Conservation (phyloP, 2,329 filamentous ascomycete species). For the Pestalotiopsis sp. region DNA sequence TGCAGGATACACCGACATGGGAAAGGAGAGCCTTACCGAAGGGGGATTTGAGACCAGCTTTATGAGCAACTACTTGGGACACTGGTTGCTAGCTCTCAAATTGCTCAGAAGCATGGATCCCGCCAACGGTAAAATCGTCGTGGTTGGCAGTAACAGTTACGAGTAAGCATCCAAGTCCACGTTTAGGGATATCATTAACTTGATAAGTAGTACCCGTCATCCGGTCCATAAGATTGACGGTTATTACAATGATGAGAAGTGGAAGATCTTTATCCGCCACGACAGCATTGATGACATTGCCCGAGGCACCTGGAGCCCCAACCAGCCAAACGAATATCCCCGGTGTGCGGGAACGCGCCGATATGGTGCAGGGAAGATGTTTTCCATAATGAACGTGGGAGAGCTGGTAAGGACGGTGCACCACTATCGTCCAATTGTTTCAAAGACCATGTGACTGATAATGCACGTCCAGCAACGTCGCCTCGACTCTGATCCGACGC, state of each 20-base stretch:
- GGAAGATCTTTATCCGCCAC: slow-evolving; percentile 3
- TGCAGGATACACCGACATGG: slow-evolving; percentile 25
- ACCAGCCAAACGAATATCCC: slow-evolving; percentile 20
- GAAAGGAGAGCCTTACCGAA: slow-evolving; percentile 26
- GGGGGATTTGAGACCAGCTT: slow-evolving; percentile 32
- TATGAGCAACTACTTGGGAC: slow-evolving; percentile 31
- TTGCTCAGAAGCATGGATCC: slow-evolving; percentile 36
- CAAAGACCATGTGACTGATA: slow-evolving; percentile 22
- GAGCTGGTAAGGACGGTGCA: not conserved
- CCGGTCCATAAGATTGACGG: not conserved
- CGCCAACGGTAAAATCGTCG: slow-evolving; percentile 30
- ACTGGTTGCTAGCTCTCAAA: slow-evolving; percentile 34
- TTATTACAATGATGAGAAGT: slow-evolving; percentile 4
- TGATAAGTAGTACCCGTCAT: not conserved
- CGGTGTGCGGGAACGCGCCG: slow-evolving; percentile 25
- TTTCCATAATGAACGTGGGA: slow-evolving; percentile 1
- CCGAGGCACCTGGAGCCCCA: slow-evolving; percentile 25
- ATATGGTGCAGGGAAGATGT: slow-evolving; percentile 33
- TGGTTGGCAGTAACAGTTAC: slow-evolving; percentile 25
- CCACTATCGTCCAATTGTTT: not conserved
- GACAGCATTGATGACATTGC: slow-evolving; percentile 22
- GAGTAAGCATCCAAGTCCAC: not conserved
- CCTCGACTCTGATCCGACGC: slow-evolving; percentile 25
- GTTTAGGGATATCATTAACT: not conserved
- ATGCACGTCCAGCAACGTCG: slow-evolving; percentile 19